These are phyloP conservation scores for Kazachstania africana DNA, from an alignment of 805 yeast genomes.

Conservation along the genomic window DNA sequence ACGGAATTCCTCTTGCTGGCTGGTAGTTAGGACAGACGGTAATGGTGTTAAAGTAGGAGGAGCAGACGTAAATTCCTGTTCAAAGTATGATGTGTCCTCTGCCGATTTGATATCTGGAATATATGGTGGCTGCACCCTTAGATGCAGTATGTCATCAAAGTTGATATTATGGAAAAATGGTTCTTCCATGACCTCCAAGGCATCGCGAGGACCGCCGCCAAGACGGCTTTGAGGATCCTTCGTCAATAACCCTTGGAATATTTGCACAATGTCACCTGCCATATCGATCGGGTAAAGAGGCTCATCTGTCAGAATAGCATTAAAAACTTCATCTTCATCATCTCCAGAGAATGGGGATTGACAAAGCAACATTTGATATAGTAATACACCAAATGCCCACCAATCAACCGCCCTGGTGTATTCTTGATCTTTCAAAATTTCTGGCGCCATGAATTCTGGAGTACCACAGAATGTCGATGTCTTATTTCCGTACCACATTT, in stretches of 20 bases:
- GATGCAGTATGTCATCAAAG: conserved; percentile 71
- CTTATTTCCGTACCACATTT: conserved; percentile 72
- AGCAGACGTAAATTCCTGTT: conserved; percentile 88
- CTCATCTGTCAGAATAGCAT: conserved; percentile 92
- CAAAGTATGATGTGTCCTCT: conserved; percentile 87
- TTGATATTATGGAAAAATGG: conserved; percentile 84
- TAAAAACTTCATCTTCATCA: conserved; percentile 92
- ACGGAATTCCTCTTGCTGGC: conserved; percentile 92
- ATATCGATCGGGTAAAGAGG: conserved; percentile 93
- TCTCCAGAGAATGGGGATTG: conserved; percentile 97
- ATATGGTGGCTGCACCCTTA: conserved; percentile 76
- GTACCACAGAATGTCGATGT: conserved; percentile 97
- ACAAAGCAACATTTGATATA: conserved; percentile 92
- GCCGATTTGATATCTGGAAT: conserved; percentile 79
- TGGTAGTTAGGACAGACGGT: conserved; percentile 71
- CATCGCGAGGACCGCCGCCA: conserved; percentile 83
- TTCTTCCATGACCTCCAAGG: conserved; percentile 88
- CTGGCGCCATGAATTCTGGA: conserved; percentile 99
- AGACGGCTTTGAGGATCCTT: conserved; percentile 78
- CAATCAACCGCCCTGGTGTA: conserved; percentile 94
- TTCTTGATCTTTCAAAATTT: conserved; percentile 82
- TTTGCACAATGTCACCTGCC: conserved; percentile 93
- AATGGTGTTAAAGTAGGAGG: conserved; percentile 93
- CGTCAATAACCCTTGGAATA: conserved; percentile 80
- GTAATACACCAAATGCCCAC: conserved; percentile 98